Evolutionary conservation across 305 asterid genomes (phyloP).

Genomic region (Fraxinus velutina): DNA sequence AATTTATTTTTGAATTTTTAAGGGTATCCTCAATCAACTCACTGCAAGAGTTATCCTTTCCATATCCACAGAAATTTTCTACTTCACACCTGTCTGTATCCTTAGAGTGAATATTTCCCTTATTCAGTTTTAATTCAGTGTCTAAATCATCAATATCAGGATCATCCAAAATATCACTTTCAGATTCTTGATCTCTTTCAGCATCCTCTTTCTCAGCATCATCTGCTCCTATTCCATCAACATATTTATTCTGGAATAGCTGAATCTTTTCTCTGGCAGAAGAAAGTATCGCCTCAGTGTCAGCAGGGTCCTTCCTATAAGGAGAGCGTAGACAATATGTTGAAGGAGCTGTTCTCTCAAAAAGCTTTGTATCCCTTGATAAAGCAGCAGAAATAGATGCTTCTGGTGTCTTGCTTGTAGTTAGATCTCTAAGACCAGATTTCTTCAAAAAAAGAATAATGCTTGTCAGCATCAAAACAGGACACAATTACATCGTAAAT

Average conservation of each 20-base stretch:
- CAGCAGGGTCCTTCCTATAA: slow-evolving; percentile 73
- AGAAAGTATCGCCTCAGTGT: slow-evolving; percentile 58
- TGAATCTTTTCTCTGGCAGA: slow-evolving; percentile 71
- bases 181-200: slow-evolving; percentile 77
- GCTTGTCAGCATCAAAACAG: slow-evolving; percentile 25
- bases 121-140: slow-evolving; percentile 37
- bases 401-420: slow-evolving; percentile 94
- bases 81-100: slow-evolving; percentile 27
- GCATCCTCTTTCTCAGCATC: slow-evolving; percentile 72
- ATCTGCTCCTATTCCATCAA: slow-evolving; percentile 54
- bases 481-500: slow-evolving; percentile 13
- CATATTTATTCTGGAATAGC: slow-evolving; percentile 48
- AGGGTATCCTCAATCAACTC: slow-evolving; percentile 31
- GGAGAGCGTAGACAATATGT: slow-evolving; percentile 85
- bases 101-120: slow-evolving; percentile 36
- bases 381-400: slow-evolving; percentile 97
- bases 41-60: slow-evolving; percentile 22
- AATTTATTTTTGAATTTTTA: slow-evolving; percentile 24
- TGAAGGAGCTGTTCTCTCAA: slow-evolving; percentile 95
- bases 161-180: slow-evolving; percentile 70
- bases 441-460: slow-evolving; percentile 40
- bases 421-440: slow-evolving; percentile 95
- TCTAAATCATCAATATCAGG: slow-evolving; percentile 66
- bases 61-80: slow-evolving; percentile 23
- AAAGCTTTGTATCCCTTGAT: slow-evolving; percentile 84